Evolutionary conservation across 2,329 filamentous ascomycete genomes (phyloP).

Genomic region (Penicillium sp.): DNA sequence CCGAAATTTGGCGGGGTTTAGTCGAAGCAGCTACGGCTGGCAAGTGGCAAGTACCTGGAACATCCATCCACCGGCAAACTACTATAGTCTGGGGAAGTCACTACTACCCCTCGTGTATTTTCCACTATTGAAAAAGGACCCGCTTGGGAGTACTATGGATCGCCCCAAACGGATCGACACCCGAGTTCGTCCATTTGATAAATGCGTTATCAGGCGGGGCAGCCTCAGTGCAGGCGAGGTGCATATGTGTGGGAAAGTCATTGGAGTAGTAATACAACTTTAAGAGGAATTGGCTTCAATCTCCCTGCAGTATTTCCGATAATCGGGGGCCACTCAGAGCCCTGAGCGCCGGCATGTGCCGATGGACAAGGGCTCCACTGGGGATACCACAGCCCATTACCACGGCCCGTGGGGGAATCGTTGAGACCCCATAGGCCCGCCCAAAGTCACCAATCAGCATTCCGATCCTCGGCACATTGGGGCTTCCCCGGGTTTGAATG

Average conservation of each 20-base stretch:
- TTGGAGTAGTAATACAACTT: constrained; percentile 14
- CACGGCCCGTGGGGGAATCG: constrained; percentile 14
- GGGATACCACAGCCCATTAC: constrained; percentile 1
- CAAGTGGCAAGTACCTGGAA: constrained; percentile 5
- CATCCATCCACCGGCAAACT: background rate
- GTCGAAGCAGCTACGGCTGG: background rate
- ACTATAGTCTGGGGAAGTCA: background rate
- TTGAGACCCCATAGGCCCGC: constrained; percentile 6
- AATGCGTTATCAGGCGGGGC: background rate
- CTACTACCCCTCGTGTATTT: background rate
- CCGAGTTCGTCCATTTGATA: background rate
- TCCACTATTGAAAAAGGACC: background rate
- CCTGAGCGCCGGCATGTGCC: constrained; percentile 13
- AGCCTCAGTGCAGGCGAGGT: background rate
- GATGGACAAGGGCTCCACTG: background rate
- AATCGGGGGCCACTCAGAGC: constrained; percentile 15
- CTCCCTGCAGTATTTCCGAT: constrained; percentile 9
- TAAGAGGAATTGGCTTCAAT: constrained; percentile 23
- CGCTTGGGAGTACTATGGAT: background rate
- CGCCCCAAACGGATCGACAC: background rate
- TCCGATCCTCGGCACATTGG: constrained; percentile 14
- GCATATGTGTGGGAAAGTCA: background rate
- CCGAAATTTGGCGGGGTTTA: background rate
- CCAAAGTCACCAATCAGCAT: constrained; percentile 17
- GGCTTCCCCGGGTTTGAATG: constrained; percentile 16